Evolutionary conservation across 441 rosid genomes (phyloP).

Genomic region (Erysimum pusillum): DNA sequence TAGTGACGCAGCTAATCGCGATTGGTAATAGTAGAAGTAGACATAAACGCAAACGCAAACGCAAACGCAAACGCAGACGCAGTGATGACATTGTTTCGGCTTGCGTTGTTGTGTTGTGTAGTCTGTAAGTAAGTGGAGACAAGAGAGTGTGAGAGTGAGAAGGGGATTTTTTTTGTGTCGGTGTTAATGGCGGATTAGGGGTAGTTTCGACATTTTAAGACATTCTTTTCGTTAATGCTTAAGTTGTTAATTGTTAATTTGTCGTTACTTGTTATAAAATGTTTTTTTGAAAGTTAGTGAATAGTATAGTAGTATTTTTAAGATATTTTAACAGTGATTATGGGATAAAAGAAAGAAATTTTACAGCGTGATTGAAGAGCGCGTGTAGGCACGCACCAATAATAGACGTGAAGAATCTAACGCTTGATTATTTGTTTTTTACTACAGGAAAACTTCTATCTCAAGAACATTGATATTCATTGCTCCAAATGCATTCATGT

Average conservation of each 20-base stretch:
- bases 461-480: not conserved
- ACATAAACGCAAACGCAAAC: constrained; percentile 22
- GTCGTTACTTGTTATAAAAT: constrained; percentile 3
- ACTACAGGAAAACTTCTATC: not conserved
- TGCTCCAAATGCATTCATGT: not conserved
- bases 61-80: too few relatives aligned
- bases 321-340: not conserved
- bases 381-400: not conserved
- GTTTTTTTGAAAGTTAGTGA: not conserved
- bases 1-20: constrained; percentile 12
- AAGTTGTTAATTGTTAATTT: not conserved
- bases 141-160: constrained; percentile 17
- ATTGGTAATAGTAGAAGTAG: constrained; percentile 20
- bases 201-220: not conserved
- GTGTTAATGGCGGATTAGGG: constrained; percentile 26
- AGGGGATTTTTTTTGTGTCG: not conserved
- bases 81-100: constrained; percentile 14
- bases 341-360: too few relatives aligned
- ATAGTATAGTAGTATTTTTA: not conserved
- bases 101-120: not conserved
- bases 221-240: not conserved
- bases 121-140: constrained; percentile 22
- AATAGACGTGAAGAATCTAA: not conserved
- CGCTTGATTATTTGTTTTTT: not conserved
- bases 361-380: too few relatives aligned